phyloP scores from a whole-genome alignment of 202 grass and related monocot species.

The Setaria viridis region DNA sequence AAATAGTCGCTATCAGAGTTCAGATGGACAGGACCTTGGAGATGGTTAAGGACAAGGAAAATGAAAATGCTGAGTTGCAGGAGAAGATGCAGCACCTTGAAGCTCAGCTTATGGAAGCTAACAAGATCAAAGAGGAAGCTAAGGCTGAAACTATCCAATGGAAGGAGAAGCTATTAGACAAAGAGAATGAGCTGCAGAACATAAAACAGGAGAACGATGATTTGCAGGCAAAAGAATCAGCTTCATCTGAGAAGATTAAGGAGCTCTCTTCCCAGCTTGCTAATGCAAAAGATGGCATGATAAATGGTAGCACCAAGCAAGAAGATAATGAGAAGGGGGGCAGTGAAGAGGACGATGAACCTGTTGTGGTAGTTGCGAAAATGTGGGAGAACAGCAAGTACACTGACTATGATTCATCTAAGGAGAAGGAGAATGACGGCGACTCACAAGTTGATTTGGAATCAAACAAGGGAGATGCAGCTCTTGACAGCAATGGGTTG shows the following conservation, averaged over 20 bases:
- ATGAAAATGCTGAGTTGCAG: conserved; percentile 56
- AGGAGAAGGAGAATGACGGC: conserved; percentile 66
- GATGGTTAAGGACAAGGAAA: conserved; percentile 54
- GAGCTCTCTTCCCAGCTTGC: conserved; percentile 53
- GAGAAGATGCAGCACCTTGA: conserved; percentile 66
- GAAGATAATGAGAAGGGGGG: conserved; percentile 56
- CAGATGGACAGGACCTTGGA: conserved; percentile 62
- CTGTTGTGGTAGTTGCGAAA: conserved; percentile 62
- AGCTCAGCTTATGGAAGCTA: conserved; percentile 59
- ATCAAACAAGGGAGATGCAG: conserved; percentile 52
- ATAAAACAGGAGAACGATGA: conserved; percentile 75
- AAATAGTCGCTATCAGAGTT: conserved; percentile 50
- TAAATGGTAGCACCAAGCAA: conserved; percentile 37
- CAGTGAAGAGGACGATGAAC: conserved; percentile 62
- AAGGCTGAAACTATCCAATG: conserved; percentile 49
- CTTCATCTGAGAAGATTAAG: conserved; percentile 60
- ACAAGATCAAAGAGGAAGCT: conserved; percentile 53
- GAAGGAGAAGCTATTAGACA: conserved; percentile 78
- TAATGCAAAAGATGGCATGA: conserved; percentile 40
- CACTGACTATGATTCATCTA: conserved; percentile 55
- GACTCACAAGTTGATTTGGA: conserved; percentile 54
- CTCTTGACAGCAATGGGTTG: conserved; percentile 38
- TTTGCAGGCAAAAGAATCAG: conserved; percentile 51
- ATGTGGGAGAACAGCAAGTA: conserved; percentile 73
- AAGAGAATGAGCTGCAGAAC: conserved; percentile 71